phyloP scores from a whole-genome alignment of 2,329 filamentous ascomycete genomes.

The Leptographium radiaticola region DNA sequence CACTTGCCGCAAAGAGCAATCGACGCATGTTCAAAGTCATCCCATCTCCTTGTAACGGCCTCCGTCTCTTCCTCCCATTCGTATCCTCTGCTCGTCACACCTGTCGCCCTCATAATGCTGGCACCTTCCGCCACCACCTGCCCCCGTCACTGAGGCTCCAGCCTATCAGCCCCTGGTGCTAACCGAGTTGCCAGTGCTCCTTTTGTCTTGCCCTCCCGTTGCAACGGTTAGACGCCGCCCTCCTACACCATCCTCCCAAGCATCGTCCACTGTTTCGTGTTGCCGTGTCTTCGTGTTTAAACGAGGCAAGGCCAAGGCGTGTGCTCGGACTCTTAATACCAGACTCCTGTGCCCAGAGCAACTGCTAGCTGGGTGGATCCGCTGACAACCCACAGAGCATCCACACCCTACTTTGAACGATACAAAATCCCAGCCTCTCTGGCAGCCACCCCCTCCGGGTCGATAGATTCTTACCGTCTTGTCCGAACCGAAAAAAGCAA shows the following conservation, averaged over 20 bases:
- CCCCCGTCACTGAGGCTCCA: background rate
- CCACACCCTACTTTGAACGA: background rate
- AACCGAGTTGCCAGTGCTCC: too few relatives aligned
- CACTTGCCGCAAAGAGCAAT: background rate
- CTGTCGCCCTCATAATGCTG: too few relatives aligned
- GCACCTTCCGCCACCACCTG: background rate
- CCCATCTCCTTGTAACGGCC: background rate
- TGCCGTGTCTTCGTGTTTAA: conserved; percentile 2
- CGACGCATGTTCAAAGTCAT: background rate
- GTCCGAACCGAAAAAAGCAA: background rate
- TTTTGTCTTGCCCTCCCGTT: too few relatives aligned
- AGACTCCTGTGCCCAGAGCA: background rate
- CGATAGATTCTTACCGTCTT: background rate
- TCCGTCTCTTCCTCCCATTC: background rate
- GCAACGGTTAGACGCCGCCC: background rate
- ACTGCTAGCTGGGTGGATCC: conserved; percentile 6
- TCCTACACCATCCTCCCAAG: conserved; percentile 1
- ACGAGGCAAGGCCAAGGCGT: conserved; percentile 4
- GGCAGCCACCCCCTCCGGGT: background rate
- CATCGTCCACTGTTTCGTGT: conserved; percentile 2
- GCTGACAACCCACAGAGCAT: conserved; percentile 1
- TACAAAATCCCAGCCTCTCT: conserved; percentile 4
- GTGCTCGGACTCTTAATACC: conserved; percentile 10
- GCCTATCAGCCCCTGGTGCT: too few relatives aligned
- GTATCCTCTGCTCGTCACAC: background rate